Base-by-base conservation (phyloP, 2,329 filamentous ascomycete species). In the Chalara sp. region DNA sequence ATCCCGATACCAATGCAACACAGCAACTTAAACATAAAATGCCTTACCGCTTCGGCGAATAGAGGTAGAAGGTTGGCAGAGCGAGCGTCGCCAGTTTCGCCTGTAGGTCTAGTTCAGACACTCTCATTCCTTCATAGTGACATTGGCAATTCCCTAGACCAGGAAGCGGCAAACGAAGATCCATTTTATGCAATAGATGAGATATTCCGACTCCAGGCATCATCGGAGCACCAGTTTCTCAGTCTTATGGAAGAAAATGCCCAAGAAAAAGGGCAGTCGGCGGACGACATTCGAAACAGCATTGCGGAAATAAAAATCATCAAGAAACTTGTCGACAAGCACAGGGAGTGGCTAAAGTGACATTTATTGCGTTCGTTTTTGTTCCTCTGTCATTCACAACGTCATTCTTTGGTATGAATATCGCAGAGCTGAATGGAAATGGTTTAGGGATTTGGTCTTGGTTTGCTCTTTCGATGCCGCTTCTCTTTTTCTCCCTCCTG, bases 291-390 rank as follows among this genome's bases (percentile, higher is more conserved):
- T 39, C 13, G 35, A 39, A 39, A 13, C 35, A 39, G 10, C 35
- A 39, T 39, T 39, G 35, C 35, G 10, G 13, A 39, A 39, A 39
- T 39, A 2, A 39, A 39, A 39, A 13, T 11, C 35, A 11, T 39
- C 10, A 39, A 39, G 35, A 10, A 13, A 13, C 13, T 39, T 10
- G 10, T 39, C 13, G 10, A 39, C 13, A 10, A 13, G 35, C 35
- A 39, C 13, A 39, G 10, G 13, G 21, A 21, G 21, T 3, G 13
- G 58, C 56, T 37, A 64, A 61, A 51, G 49, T 63, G 49, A 64
- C 63, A 5, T 40, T 52, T 31, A 53, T 65, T 13, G 63, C 63
- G 7, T 58, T 61, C 35, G 48, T 65, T 49, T 65, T 56, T 48
- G 58, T 65, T 35, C 62, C 61, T 32, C 48, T 63, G 13, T 61